phyloP scores from a whole-genome alignment of 371 early-diverging fungal species.

The Lichtheimia hyalospora region DNA sequence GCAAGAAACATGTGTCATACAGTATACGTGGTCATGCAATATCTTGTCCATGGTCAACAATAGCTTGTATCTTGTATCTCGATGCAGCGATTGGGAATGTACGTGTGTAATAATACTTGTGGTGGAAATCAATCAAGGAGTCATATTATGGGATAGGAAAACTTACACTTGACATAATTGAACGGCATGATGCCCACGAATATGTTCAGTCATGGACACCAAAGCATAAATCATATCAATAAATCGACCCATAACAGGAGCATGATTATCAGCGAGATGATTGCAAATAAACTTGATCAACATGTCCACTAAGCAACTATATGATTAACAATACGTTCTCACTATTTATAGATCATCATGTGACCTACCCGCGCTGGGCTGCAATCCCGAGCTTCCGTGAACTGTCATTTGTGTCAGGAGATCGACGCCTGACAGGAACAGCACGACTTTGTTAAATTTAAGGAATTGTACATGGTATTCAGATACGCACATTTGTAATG shows the following conservation, averaged over 20 bases:
- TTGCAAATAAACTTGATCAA: constrained; percentile 11
- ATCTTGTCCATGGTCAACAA: constrained; percentile 5
- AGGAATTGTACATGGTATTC: background rate
- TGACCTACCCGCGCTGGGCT: constrained; percentile 22
- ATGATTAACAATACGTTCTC: background rate
- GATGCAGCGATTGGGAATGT: constrained; percentile 1
- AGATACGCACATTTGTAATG: constrained; percentile 1
- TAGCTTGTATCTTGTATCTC: constrained; percentile 4
- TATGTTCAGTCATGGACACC: constrained; percentile 53
- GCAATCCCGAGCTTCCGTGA: constrained; percentile 25
- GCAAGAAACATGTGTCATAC: background rate
- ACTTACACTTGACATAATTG: background rate
- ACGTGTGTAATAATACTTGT: background rate
- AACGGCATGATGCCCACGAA: constrained; percentile 16
- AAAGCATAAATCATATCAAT: constrained; percentile 6
- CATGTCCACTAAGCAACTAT: constrained; percentile 1
- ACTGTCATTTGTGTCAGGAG: constrained; percentile 27
- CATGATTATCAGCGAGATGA: constrained; percentile 5
- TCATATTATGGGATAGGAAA: background rate
- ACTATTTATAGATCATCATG: background rate
- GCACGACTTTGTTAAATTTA: background rate
- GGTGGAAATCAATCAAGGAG: background rate
- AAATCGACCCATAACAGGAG: background rate
- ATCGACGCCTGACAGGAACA: constrained; percentile 20
- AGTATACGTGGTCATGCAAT: background rate